phyloP scores from a whole-genome alignment of 2,329 filamentous ascomycete species.

The Daldinia sp. region DNA sequence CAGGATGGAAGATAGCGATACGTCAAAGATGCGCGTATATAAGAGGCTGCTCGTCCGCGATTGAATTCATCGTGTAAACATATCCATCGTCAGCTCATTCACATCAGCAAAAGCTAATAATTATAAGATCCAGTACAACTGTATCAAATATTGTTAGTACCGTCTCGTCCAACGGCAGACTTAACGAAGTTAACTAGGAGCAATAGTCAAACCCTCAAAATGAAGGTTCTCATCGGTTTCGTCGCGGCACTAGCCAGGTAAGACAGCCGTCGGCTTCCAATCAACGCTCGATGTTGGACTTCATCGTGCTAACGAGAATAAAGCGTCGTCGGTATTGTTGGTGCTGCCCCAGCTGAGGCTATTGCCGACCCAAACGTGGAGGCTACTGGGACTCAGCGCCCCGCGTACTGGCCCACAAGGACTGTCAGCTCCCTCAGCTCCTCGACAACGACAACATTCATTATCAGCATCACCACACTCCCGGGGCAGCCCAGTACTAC shows the following conservation, averaged over 20 bases:
- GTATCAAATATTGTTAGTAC: conserved; percentile 21
- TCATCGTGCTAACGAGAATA: conserved; percentile 19
- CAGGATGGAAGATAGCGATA: conserved; percentile 24
- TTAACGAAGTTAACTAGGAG: conserved; percentile 9
- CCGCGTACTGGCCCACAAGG: conserved; percentile 14
- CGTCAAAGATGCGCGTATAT: conserved; percentile 31
- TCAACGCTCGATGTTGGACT: conserved; percentile 1
- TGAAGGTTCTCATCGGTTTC: conserved; percentile 43
- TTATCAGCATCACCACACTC: conserved; percentile 47
- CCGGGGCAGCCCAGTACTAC: conserved; percentile 34
- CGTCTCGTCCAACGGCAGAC: not conserved
- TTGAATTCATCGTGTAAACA: conserved; percentile 20
- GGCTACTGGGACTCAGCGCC: not conserved
- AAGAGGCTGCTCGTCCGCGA: conserved; percentile 24
- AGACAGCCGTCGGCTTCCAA: conserved; percentile 3
- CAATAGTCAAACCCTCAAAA: conserved; percentile 31
- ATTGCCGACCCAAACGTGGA: conserved; percentile 4
- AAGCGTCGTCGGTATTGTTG: conserved; percentile 30
- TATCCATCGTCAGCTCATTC: conserved; percentile 29
- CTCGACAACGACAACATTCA: conserved; percentile 42
- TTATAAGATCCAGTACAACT: conserved; percentile 10
- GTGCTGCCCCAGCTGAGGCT: conserved; percentile 11
- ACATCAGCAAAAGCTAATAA: conserved; percentile 10
- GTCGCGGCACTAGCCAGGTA: conserved; percentile 45
- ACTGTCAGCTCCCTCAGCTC: conserved; percentile 35